Base-by-base conservation (phyloP, 306 rosid genomes). In the Gynostemma pentaphyllum region DNA sequence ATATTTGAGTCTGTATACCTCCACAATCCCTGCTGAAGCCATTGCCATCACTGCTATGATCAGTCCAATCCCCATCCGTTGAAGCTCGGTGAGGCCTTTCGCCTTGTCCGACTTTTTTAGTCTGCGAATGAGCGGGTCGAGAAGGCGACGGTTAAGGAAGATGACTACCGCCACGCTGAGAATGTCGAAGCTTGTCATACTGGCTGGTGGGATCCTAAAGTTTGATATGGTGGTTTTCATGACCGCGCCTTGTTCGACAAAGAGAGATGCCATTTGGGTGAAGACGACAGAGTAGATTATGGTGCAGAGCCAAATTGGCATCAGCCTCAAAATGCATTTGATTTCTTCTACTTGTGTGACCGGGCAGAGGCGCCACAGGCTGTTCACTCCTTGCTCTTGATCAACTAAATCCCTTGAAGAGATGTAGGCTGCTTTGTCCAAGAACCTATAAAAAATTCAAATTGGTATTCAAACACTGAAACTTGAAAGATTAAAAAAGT, bases 271-370 rank as follows among this genome's bases (percentile, higher is more conserved):
- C 97, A 90, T 90, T 72, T 90, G 97, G 64, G 97, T 87, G 77
- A 87, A 90, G 66, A 87, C 97, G 52, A 90, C 97, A 0, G 97
- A 90, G 83, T 87, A 90, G 72, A 90, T 68, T 56, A 90, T 90
- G 69, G 97, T 90, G 83, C 97, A 90, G 60, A 90, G 88, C 97
- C 97, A 90, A 23, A 90, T 90, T 26, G 97, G 97, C 66, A 90
- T 87, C 21, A 90, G 80, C 67, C 95, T 81, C 27, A 90, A 74
- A 75, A 90, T 80, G 87, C 97, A 90, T 78, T 90, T 90, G 15
- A 90, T 88, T 72, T 90, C 97, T 72, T 90, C 97, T 36, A 90
- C 90, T 80, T 87, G 97, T 24, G 88, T 81, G 23, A 90, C 39
- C 8, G 95, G 85, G 66, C 97, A 87, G 28, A 90, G 88, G 18